These are phyloP conservation scores for Thyridium curvatum DNA, from an alignment of 2,329 filamentous ascomycete species.

Conservation along the genomic window DNA sequence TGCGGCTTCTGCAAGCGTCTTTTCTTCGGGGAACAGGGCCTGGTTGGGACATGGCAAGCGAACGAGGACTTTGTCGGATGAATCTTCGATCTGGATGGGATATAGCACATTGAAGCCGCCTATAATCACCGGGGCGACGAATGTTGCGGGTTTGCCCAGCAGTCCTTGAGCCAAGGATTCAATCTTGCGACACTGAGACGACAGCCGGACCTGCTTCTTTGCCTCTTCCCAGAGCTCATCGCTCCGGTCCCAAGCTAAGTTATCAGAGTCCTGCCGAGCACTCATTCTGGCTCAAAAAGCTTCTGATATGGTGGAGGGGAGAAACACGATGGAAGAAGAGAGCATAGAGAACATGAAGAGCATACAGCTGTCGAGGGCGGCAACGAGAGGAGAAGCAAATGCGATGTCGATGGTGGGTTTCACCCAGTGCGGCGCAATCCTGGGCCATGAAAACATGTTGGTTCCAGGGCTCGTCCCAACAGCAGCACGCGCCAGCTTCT, in stretches of 20 bases:
- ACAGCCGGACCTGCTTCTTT: constrained; percentile 12
- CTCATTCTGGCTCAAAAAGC: too few relatives aligned
- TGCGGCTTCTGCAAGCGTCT: constrained; percentile 14
- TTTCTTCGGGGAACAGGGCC: constrained; percentile 14
- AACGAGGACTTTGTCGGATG: constrained; percentile 8
- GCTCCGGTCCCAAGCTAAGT: constrained; percentile 20
- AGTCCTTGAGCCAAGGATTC: constrained; percentile 11
- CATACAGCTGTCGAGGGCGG: too few relatives aligned
- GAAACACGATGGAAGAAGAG: too few relatives aligned
- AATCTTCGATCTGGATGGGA: constrained; percentile 10
- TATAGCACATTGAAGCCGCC: constrained; percentile 22
- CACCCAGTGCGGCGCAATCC: too few relatives aligned
- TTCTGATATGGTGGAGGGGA: too few relatives aligned
- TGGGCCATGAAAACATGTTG: too few relatives aligned
- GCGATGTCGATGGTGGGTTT: too few relatives aligned
- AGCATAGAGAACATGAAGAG: too few relatives aligned
- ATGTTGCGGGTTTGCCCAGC: constrained; percentile 9
- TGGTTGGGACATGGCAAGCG: constrained; percentile 15
- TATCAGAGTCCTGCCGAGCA: too few relatives aligned
- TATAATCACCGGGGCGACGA: constrained; percentile 14
- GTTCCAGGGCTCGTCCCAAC: too few relatives aligned
- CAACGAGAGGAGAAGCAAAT: too few relatives aligned
- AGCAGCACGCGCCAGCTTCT: too few relatives aligned
- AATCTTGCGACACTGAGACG: constrained; percentile 12
- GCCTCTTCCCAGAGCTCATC: constrained; percentile 18